Conservation (phyloP, 495 filamentous ascomycete species). For the Parmelia sp. region DNA sequence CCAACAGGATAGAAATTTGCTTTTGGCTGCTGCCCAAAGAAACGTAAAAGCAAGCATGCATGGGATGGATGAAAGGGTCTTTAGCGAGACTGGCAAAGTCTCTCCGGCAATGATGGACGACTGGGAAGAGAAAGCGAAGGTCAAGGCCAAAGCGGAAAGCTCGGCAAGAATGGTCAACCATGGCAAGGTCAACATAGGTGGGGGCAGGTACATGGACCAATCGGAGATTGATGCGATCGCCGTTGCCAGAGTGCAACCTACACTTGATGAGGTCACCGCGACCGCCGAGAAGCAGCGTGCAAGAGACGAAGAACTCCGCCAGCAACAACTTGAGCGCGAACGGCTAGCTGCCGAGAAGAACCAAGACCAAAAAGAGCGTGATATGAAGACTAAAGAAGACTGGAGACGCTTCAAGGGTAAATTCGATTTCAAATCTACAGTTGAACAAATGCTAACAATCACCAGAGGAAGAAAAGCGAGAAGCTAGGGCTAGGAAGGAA, state of each 20-base stretch:
- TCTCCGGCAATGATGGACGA: conserved; percentile 60
- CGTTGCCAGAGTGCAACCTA: conserved; percentile 70
- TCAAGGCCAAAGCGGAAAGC: conserved; percentile 59
- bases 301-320: conserved; percentile 49
- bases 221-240: conserved; percentile 78
- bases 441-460: conserved; percentile 24
- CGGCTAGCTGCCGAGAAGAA: conserved; percentile 44
- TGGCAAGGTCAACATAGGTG: conserved; percentile 72
- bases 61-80: conserved; percentile 72
- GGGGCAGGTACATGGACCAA: conserved; percentile 71
- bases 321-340: conserved; percentile 48
- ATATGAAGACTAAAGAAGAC: conserved; percentile 26
- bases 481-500: conserved; percentile 43
- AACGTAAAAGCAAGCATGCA: conserved; percentile 75
- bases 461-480: conserved; percentile 46
- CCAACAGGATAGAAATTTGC: conserved; percentile 60
- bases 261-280: conserved; percentile 82
- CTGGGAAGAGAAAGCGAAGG: conserved; percentile 70
- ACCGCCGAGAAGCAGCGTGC: conserved; percentile 62
- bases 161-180: conserved; percentile 48
- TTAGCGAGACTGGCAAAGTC: conserved; percentile 69
- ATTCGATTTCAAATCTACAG: not conserved
- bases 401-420: conserved; percentile 46
- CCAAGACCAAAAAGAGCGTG: conserved; percentile 36
- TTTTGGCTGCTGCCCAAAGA: conserved; percentile 73